Conservation (phyloP, 345 rosid species). For the Gossypium herbaceum region DNA sequence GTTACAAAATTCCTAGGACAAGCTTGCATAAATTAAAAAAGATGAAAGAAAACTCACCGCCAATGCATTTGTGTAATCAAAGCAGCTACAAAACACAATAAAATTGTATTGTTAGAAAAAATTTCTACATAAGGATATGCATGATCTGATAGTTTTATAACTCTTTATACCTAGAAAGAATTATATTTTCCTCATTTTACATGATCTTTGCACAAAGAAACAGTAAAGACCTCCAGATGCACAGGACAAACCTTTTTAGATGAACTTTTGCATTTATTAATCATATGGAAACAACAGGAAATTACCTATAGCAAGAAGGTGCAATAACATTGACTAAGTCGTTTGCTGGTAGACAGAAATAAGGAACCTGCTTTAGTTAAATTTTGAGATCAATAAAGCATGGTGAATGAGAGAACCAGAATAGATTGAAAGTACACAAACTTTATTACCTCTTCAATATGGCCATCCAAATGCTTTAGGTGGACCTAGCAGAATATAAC, state of each 20-base stretch:
- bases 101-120: conserved; percentile 15
- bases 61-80: conserved; percentile 93
- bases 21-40: background rate
- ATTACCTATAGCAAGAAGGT: conserved; percentile 94
- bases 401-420: conserved; percentile 24
- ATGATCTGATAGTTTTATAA: background rate
- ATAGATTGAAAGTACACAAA: conserved; percentile 16
- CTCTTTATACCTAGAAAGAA: background rate
- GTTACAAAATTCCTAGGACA: background rate
- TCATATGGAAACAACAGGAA: background rate
- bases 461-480: conserved; percentile 93
- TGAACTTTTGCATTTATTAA: background rate
- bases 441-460: conserved; percentile 73
- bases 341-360: conserved; percentile 95
- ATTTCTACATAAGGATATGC: background rate
- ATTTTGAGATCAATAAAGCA: conserved; percentile 35
- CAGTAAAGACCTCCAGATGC: background rate
- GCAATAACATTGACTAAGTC: conserved; percentile 90
- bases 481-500: conserved; percentile 56
- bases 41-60: conserved; percentile 59
- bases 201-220: conserved; percentile 1
- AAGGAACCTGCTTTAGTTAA: conserved; percentile 86
- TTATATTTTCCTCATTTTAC: background rate
- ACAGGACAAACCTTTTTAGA: background rate
- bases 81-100: conserved; percentile 61